Evolutionary conservation across 805 yeast species (phyloP).

Genomic region (Lipomyces lipofer): DNA sequence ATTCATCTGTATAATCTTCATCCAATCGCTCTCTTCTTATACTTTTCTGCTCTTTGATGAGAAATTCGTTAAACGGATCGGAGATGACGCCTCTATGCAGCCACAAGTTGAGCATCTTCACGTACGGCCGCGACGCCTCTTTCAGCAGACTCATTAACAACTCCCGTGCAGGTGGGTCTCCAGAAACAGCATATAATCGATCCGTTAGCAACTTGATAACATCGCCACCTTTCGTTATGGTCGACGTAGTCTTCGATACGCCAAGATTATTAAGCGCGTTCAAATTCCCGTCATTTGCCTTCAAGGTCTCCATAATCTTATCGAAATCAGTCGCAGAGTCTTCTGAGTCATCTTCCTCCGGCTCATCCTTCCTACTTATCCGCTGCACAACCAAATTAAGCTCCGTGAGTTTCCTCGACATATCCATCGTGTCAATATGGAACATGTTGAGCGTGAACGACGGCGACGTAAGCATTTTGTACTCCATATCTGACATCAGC

Average conservation of each 20-base stretch:
- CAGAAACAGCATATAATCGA: slow-evolving; percentile 57
- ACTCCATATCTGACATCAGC: slow-evolving; percentile 48
- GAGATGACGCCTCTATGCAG: slow-evolving; percentile 66
- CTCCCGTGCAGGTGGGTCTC: slow-evolving; percentile 58
- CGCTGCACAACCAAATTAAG: slow-evolving; percentile 57
- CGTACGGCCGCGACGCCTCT: slow-evolving; percentile 61
- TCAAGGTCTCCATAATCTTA: slow-evolving; percentile 47
- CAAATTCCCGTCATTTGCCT: slow-evolving; percentile 38
- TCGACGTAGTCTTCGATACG: slow-evolving; percentile 31
- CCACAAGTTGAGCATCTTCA: slow-evolving; percentile 77
- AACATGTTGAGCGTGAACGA: slow-evolving; percentile 60
- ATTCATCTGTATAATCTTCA: slow-evolving; percentile 41
- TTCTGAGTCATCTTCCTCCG: slow-evolving; percentile 38
- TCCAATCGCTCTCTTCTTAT: slow-evolving; percentile 34
- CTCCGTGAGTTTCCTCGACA: slow-evolving; percentile 49
- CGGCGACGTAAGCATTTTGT: slow-evolving; percentile 50
- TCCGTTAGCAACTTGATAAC: slow-evolving; percentile 63
- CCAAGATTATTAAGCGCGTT: slow-evolving; percentile 30
- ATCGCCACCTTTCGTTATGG: slow-evolving; percentile 67
- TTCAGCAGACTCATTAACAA: slow-evolving; percentile 57
- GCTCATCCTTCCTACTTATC: slow-evolving; percentile 47
- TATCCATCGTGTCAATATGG: slow-evolving; percentile 50
- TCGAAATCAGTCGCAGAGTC: slow-evolving; percentile 45
- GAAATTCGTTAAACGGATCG: slow-evolving; percentile 82
- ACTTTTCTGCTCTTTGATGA: slow-evolving; percentile 51